Evolutionary conservation across 176 grass and related monocot genomes (phyloP).

Genomic region (Aegilops bicornis): DNA sequence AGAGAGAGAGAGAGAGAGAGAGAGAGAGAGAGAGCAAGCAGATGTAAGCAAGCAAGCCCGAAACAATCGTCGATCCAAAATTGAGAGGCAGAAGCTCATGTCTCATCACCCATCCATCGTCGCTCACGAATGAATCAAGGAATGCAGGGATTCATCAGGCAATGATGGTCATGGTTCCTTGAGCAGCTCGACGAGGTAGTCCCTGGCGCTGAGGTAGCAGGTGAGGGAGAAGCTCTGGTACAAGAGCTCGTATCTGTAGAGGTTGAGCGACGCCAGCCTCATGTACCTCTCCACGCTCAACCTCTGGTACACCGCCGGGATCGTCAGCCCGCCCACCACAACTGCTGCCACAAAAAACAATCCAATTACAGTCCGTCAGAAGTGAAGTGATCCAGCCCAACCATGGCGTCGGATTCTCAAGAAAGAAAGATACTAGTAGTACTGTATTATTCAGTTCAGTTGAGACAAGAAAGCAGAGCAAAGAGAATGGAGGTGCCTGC

Average conservation of each 20-base stretch:
- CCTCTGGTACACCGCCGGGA: slow-evolving; percentile 71
- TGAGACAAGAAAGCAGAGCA: too few species aligned
- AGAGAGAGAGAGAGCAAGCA: neutral
- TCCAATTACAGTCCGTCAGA: too few species aligned
- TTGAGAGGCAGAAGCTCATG: too few species aligned
- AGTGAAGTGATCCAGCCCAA: too few species aligned
- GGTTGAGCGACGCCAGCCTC: slow-evolving; percentile 46
- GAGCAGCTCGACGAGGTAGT: slow-evolving; percentile 42
- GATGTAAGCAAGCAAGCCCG: neutral
- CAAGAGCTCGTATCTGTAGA: slow-evolving; percentile 68
- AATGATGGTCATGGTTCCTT: slow-evolving; percentile 40
- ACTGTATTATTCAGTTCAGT: too few species aligned
- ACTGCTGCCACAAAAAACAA: too few species aligned
- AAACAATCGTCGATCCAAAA: neutral
- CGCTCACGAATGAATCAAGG: too few species aligned
- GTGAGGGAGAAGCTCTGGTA: slow-evolving; percentile 58
- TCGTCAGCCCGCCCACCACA: slow-evolving; percentile 33
- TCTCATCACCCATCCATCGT: too few species aligned
- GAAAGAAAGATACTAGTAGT: too few species aligned
- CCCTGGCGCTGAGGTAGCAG: slow-evolving; percentile 43
- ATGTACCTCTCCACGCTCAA: slow-evolving; percentile 44
- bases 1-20: too few species aligned
- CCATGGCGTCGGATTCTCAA: too few species aligned
- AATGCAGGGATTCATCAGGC: too few species aligned
- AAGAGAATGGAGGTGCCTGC: neutral